A percentile compares a stretch with the other conserved stretches of the same genome.
These are phyloP conservation scores for Lachancea sp. DNA, from an alignment of 805 yeast genomes.

Conservation along the genomic window DNA sequence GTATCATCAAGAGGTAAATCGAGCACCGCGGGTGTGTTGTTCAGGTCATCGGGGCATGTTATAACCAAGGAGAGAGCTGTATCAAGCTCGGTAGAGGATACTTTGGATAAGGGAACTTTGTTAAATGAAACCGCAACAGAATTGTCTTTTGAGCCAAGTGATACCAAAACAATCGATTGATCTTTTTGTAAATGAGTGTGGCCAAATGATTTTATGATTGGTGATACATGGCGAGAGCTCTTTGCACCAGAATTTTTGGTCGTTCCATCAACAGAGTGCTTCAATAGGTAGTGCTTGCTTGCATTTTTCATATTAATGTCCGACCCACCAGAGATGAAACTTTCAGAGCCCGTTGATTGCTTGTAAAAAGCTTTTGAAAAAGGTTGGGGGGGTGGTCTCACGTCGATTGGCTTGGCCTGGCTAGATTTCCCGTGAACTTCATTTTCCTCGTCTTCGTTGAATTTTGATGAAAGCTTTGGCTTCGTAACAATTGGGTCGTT, in stretches of 20 bases:
- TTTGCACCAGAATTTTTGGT: neutral
- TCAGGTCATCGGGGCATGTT: slow-evolving; percentile 32
- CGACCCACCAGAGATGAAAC: slow-evolving; percentile 14
- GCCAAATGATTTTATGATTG: slow-evolving; percentile 78
- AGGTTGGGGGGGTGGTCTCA: neutral
- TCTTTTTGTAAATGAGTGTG: slow-evolving; percentile 60
- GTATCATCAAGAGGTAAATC: slow-evolving; percentile 83
- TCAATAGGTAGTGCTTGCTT: slow-evolving; percentile 13
- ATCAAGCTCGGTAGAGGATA: slow-evolving; percentile 77
- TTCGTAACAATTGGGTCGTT: slow-evolving; percentile 19
- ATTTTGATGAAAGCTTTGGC: slow-evolving; percentile 15
- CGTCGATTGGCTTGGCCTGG: neutral
- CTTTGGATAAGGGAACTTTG: slow-evolving; percentile 67
- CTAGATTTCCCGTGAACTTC: neutral
- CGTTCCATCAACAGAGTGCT: slow-evolving; percentile 2
- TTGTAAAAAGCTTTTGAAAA: slow-evolving; percentile 8
- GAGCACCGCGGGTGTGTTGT: slow-evolving; percentile 53
- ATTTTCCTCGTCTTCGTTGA: slow-evolving; percentile 1
- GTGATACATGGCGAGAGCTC: neutral
- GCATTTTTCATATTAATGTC: slow-evolving; percentile 5
- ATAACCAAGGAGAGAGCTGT: slow-evolving; percentile 77
- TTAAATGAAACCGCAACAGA: slow-evolving; percentile 60
- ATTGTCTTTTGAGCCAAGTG: slow-evolving; percentile 65
- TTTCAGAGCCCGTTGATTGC: slow-evolving; percentile 12
- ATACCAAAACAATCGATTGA: slow-evolving; percentile 70